Base-by-base conservation (phyloP, 1,284 basidiomycete genomes). In the Apiotrichum brassicae region DNA sequence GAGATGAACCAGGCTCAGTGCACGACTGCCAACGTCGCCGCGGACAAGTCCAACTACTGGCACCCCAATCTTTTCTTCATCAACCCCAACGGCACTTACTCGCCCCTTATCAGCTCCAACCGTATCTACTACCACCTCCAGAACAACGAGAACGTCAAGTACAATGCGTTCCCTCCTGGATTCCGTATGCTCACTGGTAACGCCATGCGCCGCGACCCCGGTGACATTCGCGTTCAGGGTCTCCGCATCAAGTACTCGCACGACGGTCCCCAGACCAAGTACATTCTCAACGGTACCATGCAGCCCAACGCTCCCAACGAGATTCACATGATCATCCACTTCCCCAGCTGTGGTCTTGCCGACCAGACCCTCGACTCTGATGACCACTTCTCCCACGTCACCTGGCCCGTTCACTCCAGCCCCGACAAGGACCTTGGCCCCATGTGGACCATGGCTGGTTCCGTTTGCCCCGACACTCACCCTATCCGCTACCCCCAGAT, bases 21-120 rank as follows among this genome's bases (percentile, higher is more conserved):
- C 49, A 59, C 61, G 4, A 57, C 65, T 3, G 46, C 49, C 30
- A 41, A 54, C 18, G 61, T 76, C 40, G 61, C 56, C 3, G 66
- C 65, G 22, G 76, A 78, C 67, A 67, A 70, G 60, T 73, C 69
- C 32, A 68, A 65, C 49, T 78, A 77, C 61, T 77, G 76, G 76
- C 64, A 62, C 9, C 75, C 75, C 20, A 63, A 70, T 41, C 59
- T 77, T 7, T 76, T 74, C 64, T 72, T 70, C 51, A 76, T 75
- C 58, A 62, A 68, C 45, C 18, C 30, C 30, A 41, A 56, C 38
- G 43, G 43, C 16, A 48, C 44, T 18, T 68, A 63, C 58, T 52
- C 60, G 23, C 66, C 70, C 3, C 59, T 61, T 22, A 32, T 34
- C n/a, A 54, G 46, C 44, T 53, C 59, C 52, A 60, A 66, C 11